Percentiles rank a stretch among this genome's conserved stretches.
Evolutionary conservation across 176 grass and related monocot genomes (phyloP).

Genomic region (Calamus simplicifolius): DNA sequence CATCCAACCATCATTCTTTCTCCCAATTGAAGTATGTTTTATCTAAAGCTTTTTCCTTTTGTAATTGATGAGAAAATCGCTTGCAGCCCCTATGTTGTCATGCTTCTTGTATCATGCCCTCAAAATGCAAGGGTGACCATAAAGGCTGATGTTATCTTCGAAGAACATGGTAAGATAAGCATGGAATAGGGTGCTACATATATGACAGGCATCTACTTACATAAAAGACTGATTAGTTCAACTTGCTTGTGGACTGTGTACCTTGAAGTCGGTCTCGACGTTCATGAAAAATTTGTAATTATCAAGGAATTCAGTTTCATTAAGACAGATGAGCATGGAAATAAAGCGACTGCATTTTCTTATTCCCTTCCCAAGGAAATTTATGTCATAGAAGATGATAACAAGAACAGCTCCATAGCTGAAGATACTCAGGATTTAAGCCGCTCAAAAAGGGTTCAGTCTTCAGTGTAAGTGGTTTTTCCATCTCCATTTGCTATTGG

Average conservation of each 20-base stretch:
- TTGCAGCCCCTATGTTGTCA: conserved; percentile 75
- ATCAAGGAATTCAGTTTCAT: conserved; percentile 37
- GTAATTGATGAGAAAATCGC: background rate
- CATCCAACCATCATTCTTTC: too few relatives aligned
- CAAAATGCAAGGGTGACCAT: conserved; percentile 55
- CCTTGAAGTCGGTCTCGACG: conserved; percentile 78
- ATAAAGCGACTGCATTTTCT: conserved; percentile 17
- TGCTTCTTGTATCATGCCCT: conserved; percentile 56
- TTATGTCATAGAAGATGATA: conserved; percentile 44
- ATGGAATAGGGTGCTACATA: background rate
- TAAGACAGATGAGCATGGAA: conserved; percentile 15
- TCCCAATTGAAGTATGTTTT: too few relatives aligned
- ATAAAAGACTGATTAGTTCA: too few relatives aligned
- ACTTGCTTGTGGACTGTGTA: conserved; percentile 6
- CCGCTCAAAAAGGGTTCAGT: conserved; percentile 21
- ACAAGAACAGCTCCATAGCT: conserved; percentile 9
- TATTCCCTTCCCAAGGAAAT: conserved; percentile 59
- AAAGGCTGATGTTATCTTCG: conserved; percentile 77
- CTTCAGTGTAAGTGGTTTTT: conserved; percentile 39
- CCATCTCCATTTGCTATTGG: background rate
- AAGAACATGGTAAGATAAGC: conserved; percentile 71
- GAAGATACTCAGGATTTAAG: conserved; percentile 12
- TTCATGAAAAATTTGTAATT: conserved; percentile 62
- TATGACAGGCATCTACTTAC: too few relatives aligned
- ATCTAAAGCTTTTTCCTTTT: too few relatives aligned